Evolutionary conservation across 805 yeast species (phyloP), one percentile per base, ranked within the genome.

Genomic region (Sugiyamaella mastotermitis): DNA sequence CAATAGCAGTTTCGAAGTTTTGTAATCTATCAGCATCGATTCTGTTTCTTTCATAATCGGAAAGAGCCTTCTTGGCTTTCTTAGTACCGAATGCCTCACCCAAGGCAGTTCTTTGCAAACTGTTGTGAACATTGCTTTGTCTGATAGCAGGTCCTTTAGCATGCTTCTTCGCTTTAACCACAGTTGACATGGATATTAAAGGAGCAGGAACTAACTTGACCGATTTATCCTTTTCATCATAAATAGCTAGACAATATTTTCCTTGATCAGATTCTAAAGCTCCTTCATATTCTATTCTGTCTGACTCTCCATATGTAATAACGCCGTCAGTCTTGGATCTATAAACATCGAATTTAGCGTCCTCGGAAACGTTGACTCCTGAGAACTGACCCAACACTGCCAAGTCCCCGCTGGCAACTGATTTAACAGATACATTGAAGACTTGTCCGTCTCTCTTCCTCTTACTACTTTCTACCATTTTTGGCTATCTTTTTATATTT

Each of bases 11-110:
- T 57, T 90, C 92, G 36, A 78, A 67, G 43, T 72, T 81, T 40
- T 74, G 82, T 49, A 92, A 72, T 60, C 78, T 75, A 37, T 77
- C 94, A 2, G 95, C 73, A 57, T 92, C 97, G 55, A 92, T 79
- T 52, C 83, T 72, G 64, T 92, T 92, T 60, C 82, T 77, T 53
- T 80, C 92, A 52, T 78, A 62, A 57, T 81, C 90, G 36, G 74
- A 66, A 53, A 92, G 83, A 24, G 94, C 94, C 51, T 85, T 82
- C 66, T 86, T 90, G 46, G 97, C 97, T 66, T 79, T 88, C 66
- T 84, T 88, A 41, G 98, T 90, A 71, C 98, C 98, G 52, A 92
- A 92, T 2, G 92, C 94, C 62, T 86, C 90, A 55, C 98, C 98
- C 55, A 92, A 71, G 1, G 85, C 82, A 40, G 76, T 83, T 58